Percentiles rank a stretch among this genome's conserved stretches.
Evolutionary conservation across 768 basidiomycete genomes (phyloP).

Genomic region (Phlebiopsis gigantea): DNA sequence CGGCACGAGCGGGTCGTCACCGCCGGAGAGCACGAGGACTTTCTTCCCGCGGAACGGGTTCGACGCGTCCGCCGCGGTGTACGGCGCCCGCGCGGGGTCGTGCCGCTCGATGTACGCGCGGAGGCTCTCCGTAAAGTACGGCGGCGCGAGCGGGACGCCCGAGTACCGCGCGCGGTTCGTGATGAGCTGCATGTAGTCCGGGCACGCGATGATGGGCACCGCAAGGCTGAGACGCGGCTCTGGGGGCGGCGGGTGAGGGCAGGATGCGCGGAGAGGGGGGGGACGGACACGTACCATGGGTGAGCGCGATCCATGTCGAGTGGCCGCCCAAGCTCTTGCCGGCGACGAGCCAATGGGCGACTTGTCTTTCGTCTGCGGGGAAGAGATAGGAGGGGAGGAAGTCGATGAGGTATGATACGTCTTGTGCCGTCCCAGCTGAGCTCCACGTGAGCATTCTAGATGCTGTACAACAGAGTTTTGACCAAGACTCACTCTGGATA

Average conservation of each 20-base stretch:
- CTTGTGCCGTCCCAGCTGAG: constrained; percentile 60
- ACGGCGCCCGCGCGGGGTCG: constrained; percentile 43
- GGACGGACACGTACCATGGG: constrained; percentile 32
- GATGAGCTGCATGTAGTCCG: constrained; percentile 59
- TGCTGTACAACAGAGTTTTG: no score
- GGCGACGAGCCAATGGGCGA: constrained; percentile 65
- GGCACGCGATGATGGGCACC: constrained; percentile 63
- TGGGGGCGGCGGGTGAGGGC: neutral
- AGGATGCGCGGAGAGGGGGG: neutral
- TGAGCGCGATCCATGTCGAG: constrained; percentile 67
- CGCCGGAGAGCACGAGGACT: constrained; percentile 68
- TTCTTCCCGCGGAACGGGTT: constrained; percentile 71
- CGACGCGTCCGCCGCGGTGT: constrained; percentile 28
- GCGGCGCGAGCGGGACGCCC: constrained; percentile 41
- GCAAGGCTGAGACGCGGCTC: constrained; percentile 7
- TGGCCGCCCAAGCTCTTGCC: constrained; percentile 87
- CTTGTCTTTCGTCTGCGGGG: constrained; percentile 52
- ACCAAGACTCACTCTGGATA: constrained; percentile 33
- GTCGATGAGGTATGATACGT: constrained; percentile 79
- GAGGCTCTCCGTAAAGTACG: constrained; percentile 53
- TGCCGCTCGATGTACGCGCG: constrained; percentile 38
- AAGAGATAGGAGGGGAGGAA: constrained; percentile 72
- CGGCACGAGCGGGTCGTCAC: constrained; percentile 61
- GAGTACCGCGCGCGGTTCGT: constrained; percentile 44
- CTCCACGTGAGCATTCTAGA: no score